Conservation (phyloP, 768 basidiomycete species). For the Trametes cingulata region DNA sequence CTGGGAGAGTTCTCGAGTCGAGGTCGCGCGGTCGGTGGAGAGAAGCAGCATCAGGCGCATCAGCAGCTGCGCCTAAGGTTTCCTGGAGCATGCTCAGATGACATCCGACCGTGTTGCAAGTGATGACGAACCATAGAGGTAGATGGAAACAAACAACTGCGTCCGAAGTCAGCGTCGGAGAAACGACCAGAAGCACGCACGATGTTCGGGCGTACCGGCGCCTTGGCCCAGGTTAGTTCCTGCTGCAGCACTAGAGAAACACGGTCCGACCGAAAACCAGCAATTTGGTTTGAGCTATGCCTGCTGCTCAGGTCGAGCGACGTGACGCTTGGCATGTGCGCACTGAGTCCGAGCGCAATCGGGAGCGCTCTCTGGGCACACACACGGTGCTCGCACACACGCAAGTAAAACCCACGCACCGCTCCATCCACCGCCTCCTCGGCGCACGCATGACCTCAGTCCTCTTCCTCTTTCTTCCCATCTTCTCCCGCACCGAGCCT, state of each 20-base stretch:
- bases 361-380: background rate
- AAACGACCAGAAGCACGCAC: slow-evolving; percentile 14
- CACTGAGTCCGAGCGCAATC: background rate
- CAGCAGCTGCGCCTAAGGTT: background rate
- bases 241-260: background rate
- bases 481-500: slow-evolving; percentile 18
- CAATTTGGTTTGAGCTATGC: background rate
- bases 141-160: slow-evolving; percentile 3
- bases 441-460: slow-evolving; percentile 8
- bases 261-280: background rate
- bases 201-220: slow-evolving; percentile 9
- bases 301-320: background rate
- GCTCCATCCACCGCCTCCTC: background rate
- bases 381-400: slow-evolving; percentile 3
- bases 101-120: background rate
- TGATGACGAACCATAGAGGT: background rate
- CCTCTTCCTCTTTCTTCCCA: background rate
- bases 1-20: background rate
- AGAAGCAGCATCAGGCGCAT: background rate
- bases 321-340: background rate
- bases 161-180: slow-evolving; percentile 7
- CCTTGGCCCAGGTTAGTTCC: background rate
- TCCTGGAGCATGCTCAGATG: slow-evolving; percentile 6
- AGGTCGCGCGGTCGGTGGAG: background rate
- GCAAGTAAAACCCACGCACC: background rate